A percentile compares a stretch with the other conserved stretches of the same genome.
phyloP scores from a whole-genome alignment of 805 yeast genomes.

The Pichia phayaonensis region DNA sequence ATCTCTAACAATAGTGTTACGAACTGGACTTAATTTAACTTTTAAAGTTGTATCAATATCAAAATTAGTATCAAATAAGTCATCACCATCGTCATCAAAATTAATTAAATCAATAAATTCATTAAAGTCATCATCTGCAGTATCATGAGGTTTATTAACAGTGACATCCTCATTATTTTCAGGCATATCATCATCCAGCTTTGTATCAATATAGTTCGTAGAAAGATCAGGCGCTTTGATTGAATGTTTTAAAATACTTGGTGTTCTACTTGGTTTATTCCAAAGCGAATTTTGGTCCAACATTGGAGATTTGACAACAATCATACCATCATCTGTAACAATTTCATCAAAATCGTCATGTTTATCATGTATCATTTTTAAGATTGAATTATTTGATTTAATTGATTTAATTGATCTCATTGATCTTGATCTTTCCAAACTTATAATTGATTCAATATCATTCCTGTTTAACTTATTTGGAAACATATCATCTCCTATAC shows the following conservation, averaged over 20 bases:
- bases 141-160: slow-evolving; percentile 1
- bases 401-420: slow-evolving; percentile 41
- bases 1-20: slow-evolving; percentile 1
- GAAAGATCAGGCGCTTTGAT: not conserved
- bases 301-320: slow-evolving; percentile 28
- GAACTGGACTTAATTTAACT: slow-evolving; percentile 7
- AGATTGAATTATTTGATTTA: slow-evolving; percentile 18
- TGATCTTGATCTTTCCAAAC: slow-evolving; percentile 58
- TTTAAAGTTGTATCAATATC: slow-evolving; percentile 13
- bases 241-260: slow-evolving; percentile 13
- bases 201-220: not conserved
- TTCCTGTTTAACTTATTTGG: slow-evolving; percentile 60
- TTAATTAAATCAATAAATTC: slow-evolving; percentile 27
- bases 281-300: slow-evolving; percentile 1
- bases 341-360: slow-evolving; percentile 14
- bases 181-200: not conserved
- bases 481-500: slow-evolving; percentile 54
- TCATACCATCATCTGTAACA: slow-evolving; percentile 36
- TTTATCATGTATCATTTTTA: slow-evolving; percentile 17
- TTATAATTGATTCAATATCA: slow-evolving; percentile 69
- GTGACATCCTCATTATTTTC: not conserved
- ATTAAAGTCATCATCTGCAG: slow-evolving; percentile 15
- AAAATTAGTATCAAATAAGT: slow-evolving; percentile 20
- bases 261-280: slow-evolving; percentile 4
- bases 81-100: slow-evolving; percentile 21